A percentile compares a stretch with the other conserved stretches of the same genome.
phyloP scores from a whole-genome alignment of 768 basidiomycete species.

The Coprinopsis strossmayeri region DNA sequence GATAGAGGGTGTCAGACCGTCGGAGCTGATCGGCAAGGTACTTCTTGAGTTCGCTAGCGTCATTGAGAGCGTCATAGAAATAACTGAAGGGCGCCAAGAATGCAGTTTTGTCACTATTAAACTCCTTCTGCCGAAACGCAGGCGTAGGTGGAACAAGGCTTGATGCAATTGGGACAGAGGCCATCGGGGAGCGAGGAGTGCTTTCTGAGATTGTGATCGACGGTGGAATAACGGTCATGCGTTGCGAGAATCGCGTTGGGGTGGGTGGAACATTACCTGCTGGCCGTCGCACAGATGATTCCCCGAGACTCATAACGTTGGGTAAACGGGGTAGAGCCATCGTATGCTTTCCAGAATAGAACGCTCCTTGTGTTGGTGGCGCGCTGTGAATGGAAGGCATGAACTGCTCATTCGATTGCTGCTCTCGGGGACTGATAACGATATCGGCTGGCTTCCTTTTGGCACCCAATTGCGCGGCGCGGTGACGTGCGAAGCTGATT shows the following conservation, averaged over 20 bases:
- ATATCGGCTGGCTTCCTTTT: slow-evolving; percentile 78
- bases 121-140: slow-evolving; percentile 55
- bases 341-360: slow-evolving; percentile 38
- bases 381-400: slow-evolving; percentile 73
- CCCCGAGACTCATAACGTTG: slow-evolving; percentile 36
- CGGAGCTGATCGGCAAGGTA: slow-evolving; percentile 74
- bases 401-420: slow-evolving; percentile 45
- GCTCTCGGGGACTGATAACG: slow-evolving; percentile 64
- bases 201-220: slow-evolving; percentile 27
- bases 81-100: slow-evolving; percentile 79
- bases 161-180: slow-evolving; percentile 63
- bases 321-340: slow-evolving; percentile 71
- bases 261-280: slow-evolving; percentile 65
- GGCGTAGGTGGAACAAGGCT: slow-evolving; percentile 66
- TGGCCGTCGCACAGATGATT: slow-evolving; percentile 33
- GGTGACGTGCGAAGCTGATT: slow-evolving; percentile 72
- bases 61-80: slow-evolving; percentile 82
- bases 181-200: slow-evolving; percentile 43
- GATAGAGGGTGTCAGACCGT: slow-evolving; percentile 50
- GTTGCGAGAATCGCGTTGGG: slow-evolving; percentile 54
- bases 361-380: slow-evolving; percentile 48
- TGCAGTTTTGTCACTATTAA: slow-evolving; percentile 59
- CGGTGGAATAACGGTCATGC: slow-evolving; percentile 27
- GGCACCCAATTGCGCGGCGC: slow-evolving; percentile 57
- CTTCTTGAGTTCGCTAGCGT: slow-evolving; percentile 69